phyloP scores from a whole-genome alignment of 2,329 filamentous ascomycete species.

The Elsinoe perseae region DNA sequence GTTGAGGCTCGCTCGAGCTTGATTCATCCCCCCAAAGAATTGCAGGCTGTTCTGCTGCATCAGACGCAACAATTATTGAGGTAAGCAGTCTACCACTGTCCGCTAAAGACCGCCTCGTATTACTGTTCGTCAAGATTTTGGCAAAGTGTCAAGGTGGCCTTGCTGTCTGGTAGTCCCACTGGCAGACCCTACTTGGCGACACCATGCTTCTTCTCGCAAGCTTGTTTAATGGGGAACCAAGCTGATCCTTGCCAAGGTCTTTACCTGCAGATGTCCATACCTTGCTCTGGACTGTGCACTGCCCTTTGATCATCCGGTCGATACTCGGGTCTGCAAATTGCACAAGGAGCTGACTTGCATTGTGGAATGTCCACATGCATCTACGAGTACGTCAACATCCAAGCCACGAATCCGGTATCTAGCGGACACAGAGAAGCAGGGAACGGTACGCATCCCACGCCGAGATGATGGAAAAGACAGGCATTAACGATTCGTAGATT shows the following conservation, averaged over 20 bases:
- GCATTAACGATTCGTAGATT: slow-evolving; percentile 9
- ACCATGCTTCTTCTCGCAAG: not conserved
- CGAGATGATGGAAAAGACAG: not conserved
- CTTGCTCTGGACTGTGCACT: slow-evolving; percentile 4
- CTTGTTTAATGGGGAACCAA: not conserved
- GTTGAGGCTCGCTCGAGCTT: no score
- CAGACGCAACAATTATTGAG: no score
- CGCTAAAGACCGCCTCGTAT: no score
- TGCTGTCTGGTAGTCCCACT: no score
- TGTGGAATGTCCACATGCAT: not conserved
- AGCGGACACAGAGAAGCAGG: not conserved
- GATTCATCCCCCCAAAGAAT: no score
- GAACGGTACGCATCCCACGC: not conserved
- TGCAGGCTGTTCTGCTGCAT: no score
- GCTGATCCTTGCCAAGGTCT: not conserved
- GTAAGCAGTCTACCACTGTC: no score
- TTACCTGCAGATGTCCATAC: not conserved
- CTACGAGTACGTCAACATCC: slow-evolving; percentile 11
- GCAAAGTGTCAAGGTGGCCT: no score
- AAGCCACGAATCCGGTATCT: not conserved
- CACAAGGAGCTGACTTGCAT: not conserved
- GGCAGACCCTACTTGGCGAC: not conserved
- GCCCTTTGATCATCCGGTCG: not conserved
- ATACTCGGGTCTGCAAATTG: not conserved
- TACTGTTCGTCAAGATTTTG: no score